Percentiles rank a stretch among this genome's conserved stretches.
These are phyloP conservation scores for Cydonia oblonga DNA, from an alignment of 331 rosid species.

Conservation along the genomic window DNA sequence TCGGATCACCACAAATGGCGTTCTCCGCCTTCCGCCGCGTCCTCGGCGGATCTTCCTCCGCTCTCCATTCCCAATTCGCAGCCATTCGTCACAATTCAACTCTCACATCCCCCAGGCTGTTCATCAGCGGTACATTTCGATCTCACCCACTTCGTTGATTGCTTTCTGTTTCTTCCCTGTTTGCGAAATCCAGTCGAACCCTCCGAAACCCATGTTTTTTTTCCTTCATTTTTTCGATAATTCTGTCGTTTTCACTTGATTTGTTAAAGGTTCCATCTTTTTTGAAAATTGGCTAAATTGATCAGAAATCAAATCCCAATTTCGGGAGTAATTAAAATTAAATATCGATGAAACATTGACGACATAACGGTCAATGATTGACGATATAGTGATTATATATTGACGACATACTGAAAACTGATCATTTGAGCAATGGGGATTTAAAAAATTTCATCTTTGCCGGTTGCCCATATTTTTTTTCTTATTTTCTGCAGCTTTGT, in stretches of 20 bases:
- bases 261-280: not conserved
- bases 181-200: not conserved
- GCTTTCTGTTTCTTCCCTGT: not conserved
- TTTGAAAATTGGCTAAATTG: not conserved
- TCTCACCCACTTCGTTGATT: not conserved
- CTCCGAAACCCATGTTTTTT: not conserved
- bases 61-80: slow-evolving; percentile 29
- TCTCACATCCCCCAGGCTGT: slow-evolving; percentile 72
- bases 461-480: too few relatives aligned
- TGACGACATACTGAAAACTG: too few relatives aligned
- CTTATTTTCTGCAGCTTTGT: too few relatives aligned
- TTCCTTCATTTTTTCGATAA: not conserved
- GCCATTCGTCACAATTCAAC: slow-evolving; percentile 55
- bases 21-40: slow-evolving; percentile 37
- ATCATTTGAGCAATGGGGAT: too few relatives aligned
- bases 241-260: not conserved
- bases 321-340: too few relatives aligned
- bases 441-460: too few relatives aligned
- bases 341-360: not conserved
- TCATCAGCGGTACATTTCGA: slow-evolving; percentile 52
- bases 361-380: not conserved
- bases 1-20: slow-evolving; percentile 32
- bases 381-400: too few relatives aligned
- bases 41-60: slow-evolving; percentile 21
- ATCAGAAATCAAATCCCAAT: too few relatives aligned